Base-by-base conservation (phyloP, 2,329 filamentous ascomycete species). In the Drechmeria coniospora region DNA sequence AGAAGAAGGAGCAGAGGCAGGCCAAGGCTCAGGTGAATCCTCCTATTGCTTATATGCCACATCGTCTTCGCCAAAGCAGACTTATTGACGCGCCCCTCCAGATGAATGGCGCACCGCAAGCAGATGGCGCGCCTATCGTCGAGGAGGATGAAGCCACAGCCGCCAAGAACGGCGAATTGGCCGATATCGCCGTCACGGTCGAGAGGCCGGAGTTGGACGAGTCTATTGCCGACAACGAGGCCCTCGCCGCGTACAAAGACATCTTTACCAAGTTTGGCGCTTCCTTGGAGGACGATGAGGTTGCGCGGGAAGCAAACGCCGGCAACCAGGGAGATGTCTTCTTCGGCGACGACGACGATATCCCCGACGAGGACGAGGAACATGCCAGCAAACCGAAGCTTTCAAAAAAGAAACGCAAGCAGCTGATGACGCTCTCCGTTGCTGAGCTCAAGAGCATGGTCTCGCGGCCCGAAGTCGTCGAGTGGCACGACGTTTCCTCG, bases 401-500 rank as follows among this genome's bases (percentile, higher is more conserved):
- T 15, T 94, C 86, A 17, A 95, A 94, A 57, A 94, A 93, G 64
- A 87, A 92, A 56, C 71, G 79, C 40, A 98, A 95, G 59, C 74
- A 79, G 56, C 65, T 84, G 48, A 92, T 79, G 57, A 93, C 92
- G 54, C 63, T 95, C 18, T 92, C 87, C 6, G 82, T 98, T 33
- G 90, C 90, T 26, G 84, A 95, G 54, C 68, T 98, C 37, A 98
- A 98, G 57, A 82, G 87, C 5, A 59, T 93, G 30, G 90, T 94
- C 34, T 70, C 67, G 43, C 87, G 86, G 41, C 90, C 90, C 3
- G 90, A 98, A 52, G 73, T 93, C 8, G 87, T 98, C 5, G 90
- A 98, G 46, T 95, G 90, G 90, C 90, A 92, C 30, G 90, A 98
- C 49, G 81, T 82, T 9, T 92, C 83, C 11, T 86, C 90, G 1